A percentile compares a stretch with the other conserved stretches of the same genome.
Evolutionary conservation across 2,329 filamentous ascomycete species (phyloP).

Genomic region (Stagonosporopsis cucurbitacearum): DNA sequence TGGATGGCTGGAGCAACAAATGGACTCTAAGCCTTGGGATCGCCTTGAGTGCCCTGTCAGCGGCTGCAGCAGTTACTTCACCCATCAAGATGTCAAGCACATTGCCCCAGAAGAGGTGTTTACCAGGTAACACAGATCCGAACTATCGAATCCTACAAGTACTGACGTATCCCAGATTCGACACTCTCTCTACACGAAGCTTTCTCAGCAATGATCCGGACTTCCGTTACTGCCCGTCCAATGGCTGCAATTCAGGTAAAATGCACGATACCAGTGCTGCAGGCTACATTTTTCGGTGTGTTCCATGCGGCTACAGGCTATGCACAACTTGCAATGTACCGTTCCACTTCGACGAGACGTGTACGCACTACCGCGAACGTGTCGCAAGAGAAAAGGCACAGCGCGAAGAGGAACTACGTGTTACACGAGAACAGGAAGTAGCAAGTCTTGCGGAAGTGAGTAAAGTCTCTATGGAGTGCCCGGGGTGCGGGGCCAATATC

Average conservation of each 20-base stretch:
- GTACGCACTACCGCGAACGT: constrained; percentile 1
- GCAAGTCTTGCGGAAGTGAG: background rate
- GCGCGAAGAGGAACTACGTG: background rate
- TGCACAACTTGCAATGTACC: constrained; percentile 11
- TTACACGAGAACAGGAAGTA: background rate
- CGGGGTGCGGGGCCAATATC: constrained; percentile 1
- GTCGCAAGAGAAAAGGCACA: background rate
- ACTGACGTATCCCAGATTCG: too few species aligned
- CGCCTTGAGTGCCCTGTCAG: background rate
- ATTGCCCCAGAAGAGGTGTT: background rate
- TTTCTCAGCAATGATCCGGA: too few species aligned
- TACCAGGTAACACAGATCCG: too few species aligned
- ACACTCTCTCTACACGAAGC: too few species aligned
- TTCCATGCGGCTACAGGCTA: background rate
- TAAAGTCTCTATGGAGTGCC: background rate
- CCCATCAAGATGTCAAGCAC: constrained; percentile 2
- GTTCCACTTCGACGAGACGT: constrained; percentile 14
- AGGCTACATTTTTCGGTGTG: constrained; percentile 12
- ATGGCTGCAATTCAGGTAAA: too few species aligned
- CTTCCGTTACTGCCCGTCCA: too few species aligned
- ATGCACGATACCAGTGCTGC: too few species aligned
- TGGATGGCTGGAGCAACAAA: background rate
- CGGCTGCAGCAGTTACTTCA: background rate
- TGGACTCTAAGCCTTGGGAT: background rate
- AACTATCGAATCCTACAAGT: too few species aligned